Conservation (phyloP, 345 rosid species). For the Lenwebbia sp. region DNA sequence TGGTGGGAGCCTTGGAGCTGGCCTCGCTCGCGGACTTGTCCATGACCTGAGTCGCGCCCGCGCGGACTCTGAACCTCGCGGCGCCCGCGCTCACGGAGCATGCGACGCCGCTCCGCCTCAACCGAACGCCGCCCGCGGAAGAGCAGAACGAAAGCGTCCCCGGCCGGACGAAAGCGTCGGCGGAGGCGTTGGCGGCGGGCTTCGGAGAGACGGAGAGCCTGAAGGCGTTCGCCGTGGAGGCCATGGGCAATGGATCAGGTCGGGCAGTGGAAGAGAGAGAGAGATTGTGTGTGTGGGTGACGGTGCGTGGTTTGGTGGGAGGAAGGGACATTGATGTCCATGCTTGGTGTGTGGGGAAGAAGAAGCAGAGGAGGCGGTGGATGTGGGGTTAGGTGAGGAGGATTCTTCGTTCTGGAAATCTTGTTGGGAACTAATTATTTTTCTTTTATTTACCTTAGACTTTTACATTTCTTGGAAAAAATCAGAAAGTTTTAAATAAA, state of each 20-base stretch:
- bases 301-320: background rate
- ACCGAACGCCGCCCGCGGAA: slow-evolving; percentile 9
- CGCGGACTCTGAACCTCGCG: slow-evolving; percentile 13
- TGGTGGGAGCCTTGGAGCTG: slow-evolving; percentile 33
- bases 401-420: background rate
- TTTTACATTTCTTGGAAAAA: background rate
- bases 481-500: too few relatives aligned
- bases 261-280: background rate
- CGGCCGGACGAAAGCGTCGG: slow-evolving; percentile 10
- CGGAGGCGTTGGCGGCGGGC: slow-evolving; percentile 4
- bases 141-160: slow-evolving; percentile 16
- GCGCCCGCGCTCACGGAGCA: slow-evolving; percentile 2
- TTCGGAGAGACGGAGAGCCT: slow-evolving; percentile 30
- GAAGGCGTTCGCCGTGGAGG: slow-evolving; percentile 36
- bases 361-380: background rate
- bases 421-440: background rate
- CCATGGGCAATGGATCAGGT: slow-evolving; percentile 22
- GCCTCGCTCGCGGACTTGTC: slow-evolving; percentile 34
- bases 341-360: background rate
- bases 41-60: slow-evolving; percentile 51
- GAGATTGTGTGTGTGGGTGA: background rate
- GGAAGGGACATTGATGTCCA: background rate
- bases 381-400: background rate
- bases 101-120: slow-evolving; percentile 10
- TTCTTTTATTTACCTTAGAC: background rate